Conservation (phyloP, 345 rosid species). For the Hypericum perforatum region DNA sequence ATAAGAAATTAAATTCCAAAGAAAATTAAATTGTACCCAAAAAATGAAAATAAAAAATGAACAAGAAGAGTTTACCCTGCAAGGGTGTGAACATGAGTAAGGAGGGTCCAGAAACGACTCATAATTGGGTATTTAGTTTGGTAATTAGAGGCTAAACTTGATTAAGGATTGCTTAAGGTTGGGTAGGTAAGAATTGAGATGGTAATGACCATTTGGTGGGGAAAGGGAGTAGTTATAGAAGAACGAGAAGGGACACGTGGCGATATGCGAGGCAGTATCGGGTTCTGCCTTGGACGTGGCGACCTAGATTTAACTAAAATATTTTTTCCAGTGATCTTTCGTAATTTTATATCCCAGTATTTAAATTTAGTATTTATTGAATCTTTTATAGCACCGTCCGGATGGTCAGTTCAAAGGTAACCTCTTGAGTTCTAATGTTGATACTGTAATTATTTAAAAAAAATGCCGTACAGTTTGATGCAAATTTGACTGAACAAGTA, state of each 20-base stretch:
- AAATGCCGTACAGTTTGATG: too few species aligned
- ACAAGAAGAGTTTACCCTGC: conserved; percentile 36
- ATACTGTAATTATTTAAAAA: too few species aligned
- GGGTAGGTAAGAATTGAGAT: not conserved
- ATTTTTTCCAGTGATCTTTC: too few species aligned
- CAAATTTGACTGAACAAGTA: too few species aligned
- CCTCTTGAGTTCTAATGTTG: too few species aligned
- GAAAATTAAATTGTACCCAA: too few species aligned
- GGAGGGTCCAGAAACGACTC: conserved; percentile 42
- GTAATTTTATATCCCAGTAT: too few species aligned
- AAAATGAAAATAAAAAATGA: not conserved
- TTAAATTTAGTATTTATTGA: too few species aligned
- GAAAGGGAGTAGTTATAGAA: not conserved
- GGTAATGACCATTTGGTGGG: not conserved
- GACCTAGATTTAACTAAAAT: conserved; percentile 24
- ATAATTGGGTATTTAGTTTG: conserved; percentile 13
- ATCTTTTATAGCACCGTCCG: too few species aligned
- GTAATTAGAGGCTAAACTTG: not conserved
- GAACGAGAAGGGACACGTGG: conserved; percentile 21
- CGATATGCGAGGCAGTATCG: conserved; percentile 21
- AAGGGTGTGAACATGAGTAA: conserved; percentile 40
- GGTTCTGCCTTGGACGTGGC: conserved; percentile 51
- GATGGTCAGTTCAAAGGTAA: too few species aligned
- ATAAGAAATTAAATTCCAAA: not conserved
- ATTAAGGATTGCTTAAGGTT: not conserved